A percentile compares a stretch with the other conserved stretches of the same genome.
These are phyloP conservation scores for Przewalskia tangutica DNA, from an alignment of 257 asterid genomes.

Conservation along the genomic window DNA sequence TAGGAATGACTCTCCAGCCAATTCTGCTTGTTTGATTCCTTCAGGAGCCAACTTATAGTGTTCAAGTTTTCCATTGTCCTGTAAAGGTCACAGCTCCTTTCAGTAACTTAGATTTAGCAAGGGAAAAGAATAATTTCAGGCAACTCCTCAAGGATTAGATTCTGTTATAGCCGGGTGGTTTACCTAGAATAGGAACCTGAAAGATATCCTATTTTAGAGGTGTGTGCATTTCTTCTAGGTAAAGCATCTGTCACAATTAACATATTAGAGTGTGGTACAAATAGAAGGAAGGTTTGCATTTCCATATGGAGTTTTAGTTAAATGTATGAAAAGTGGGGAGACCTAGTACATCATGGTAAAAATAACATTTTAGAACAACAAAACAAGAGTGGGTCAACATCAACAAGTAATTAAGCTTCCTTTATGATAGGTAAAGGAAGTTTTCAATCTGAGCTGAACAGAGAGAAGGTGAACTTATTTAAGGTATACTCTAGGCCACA, in stretches of 20 bases:
- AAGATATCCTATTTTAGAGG: background rate
- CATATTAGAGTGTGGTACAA: background rate
- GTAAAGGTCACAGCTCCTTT: background rate
- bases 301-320: background rate
- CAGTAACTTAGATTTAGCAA: background rate
- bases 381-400: background rate
- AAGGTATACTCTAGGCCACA: background rate
- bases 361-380: background rate
- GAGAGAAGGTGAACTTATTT: background rate
- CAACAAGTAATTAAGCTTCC: no score
- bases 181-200: background rate
- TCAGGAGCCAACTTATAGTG: slow-evolving; percentile 66
- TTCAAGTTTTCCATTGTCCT: slow-evolving; percentile 83
- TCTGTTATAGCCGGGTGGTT: background rate
- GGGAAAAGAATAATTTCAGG: background rate
- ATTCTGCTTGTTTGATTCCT: slow-evolving; percentile 78
- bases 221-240: background rate
- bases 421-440: background rate
- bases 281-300: background rate
- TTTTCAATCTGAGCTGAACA: background rate
- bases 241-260: background rate
- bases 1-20: slow-evolving; percentile 65
- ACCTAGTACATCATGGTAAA: background rate
- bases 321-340: background rate
- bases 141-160: background rate